phyloP scores from a whole-genome alignment of 2,329 filamentous ascomycete genomes.

The Fusarium domesticum region DNA sequence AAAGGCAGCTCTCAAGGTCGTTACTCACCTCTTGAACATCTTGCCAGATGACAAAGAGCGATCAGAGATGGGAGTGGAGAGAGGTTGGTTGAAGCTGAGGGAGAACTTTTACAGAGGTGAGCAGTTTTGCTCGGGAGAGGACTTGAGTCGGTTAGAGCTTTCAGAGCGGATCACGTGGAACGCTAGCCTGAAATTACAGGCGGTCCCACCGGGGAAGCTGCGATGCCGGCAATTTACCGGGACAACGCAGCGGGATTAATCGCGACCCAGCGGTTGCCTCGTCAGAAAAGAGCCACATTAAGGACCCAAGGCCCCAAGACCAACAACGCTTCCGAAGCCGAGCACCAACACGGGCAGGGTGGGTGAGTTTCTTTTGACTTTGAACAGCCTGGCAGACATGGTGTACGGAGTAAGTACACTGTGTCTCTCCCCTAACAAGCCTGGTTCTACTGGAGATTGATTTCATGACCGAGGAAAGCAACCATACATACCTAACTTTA shows the following conservation, averaged over 20 bases:
- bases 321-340: background rate
- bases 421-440: too few species aligned
- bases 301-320: too few species aligned
- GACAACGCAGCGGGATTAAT: conserved; percentile 28
- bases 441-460: too few species aligned
- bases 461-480: too few species aligned
- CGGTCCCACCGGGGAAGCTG: conserved; percentile 21
- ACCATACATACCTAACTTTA: too few species aligned
- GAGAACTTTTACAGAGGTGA: conserved; percentile 49
- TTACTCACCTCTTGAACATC: conserved; percentile 80
- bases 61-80: conserved; percentile 58
- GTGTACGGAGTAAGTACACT: background rate
- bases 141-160: conserved; percentile 46
- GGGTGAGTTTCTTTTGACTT: background rate
- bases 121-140: conserved; percentile 47
- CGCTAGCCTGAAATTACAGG: conserved; percentile 31
- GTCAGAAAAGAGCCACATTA: conserved; percentile 9
- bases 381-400: background rate
- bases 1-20: conserved; percentile 31
- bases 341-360: background rate
- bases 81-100: conserved; percentile 49
- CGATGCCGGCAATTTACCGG: conserved; percentile 34
- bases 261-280: conserved; percentile 21
- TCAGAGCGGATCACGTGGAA: conserved; percentile 38
- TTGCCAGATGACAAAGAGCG: conserved; percentile 67